Base-by-base conservation (phyloP, 2,329 filamentous ascomycete genomes). In the Rhexocercosporidium sp. region DNA sequence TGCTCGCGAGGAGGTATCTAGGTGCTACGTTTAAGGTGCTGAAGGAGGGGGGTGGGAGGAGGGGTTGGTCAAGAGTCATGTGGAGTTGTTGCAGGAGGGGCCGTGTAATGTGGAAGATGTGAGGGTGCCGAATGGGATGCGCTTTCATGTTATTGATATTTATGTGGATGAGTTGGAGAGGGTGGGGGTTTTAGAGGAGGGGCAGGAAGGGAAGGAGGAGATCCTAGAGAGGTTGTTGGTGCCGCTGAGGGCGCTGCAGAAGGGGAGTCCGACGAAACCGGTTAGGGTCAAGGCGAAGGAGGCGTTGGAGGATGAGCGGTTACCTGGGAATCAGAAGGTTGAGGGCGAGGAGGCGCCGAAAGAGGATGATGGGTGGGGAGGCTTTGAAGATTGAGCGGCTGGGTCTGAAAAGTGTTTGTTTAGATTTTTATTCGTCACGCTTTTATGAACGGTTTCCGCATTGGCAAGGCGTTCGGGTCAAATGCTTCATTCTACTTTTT, bases 161-260 rank as follows among this genome's bases (percentile, higher is more conserved):
- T 98, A 92, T 88, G 86, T 97, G 9, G 96, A 98, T 78, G 94
- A 97, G 84, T 79, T 94, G 74, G 92, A 94, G 79, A 90, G 89
- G 76, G 86, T 88, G 39, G 86, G 89, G 62, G 82, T 86, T 41
- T 72, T 88, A 16, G 47, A 59, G 25, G 44, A 20, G n/a, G 39
- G 39, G 8, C 79, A 81, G 12, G 75, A 75, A 3, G 78, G 77
- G 5, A 75, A 74, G 34, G 79, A 68, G 77, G 79, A 60, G 69
- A 75, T 78, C 16, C 60, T 76, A 64, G 79, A 81, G 46, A 68
- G 79, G 47, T 63, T 85, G 31, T 68, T 85, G 72, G 75, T 78
- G 59, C 82, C 82, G 5, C 73, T 85, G 74, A 79, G 78, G 77
- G 80, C 75, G 68, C 69, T 83, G 69, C 81, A 79, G 22, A 79